phyloP scores from a whole-genome alignment of 169 alveolate species.

The Cryptosporidium muris region DNA sequence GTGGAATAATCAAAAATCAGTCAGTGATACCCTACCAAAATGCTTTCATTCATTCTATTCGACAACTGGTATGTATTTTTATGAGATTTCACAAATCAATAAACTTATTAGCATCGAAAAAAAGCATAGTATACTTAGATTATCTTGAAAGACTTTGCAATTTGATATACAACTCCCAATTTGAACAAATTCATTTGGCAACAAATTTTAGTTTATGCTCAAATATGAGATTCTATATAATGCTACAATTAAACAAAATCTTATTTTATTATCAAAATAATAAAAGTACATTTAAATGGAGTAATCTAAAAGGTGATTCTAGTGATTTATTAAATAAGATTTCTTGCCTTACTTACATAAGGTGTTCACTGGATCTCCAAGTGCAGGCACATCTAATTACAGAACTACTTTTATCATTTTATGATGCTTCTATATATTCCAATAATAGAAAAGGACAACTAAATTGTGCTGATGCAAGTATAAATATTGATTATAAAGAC shows the following conservation, averaged over 20 bases:
- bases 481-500: not conserved
- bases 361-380: slow-evolving; percentile 23
- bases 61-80: slow-evolving; percentile 17
- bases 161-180: slow-evolving; percentile 4
- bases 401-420: slow-evolving; percentile 1
- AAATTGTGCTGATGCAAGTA: not conserved
- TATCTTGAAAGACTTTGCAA: slow-evolving; percentile 1
- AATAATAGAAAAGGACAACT: not conserved
- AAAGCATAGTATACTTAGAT: slow-evolving; percentile 12
- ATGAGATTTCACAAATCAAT: not conserved
- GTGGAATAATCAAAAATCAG: not conserved
- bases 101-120: not conserved
- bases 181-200: slow-evolving; percentile 44
- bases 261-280: slow-evolving; percentile 3
- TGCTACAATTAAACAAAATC: slow-evolving; percentile 9
- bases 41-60: slow-evolving; percentile 26
- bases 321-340: not conserved
- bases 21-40: slow-evolving; percentile 4
- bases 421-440: slow-evolving; percentile 10
- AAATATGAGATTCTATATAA: slow-evolving; percentile 7
- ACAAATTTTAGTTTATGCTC: slow-evolving; percentile 2
- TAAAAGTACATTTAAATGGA: not conserved
- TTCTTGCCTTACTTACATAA: not conserved
- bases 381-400: slow-evolving; percentile 12
- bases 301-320: not conserved